Evolutionary conservation across 148 eudicot species (phyloP).

Genomic region (Linanthus parryae): DNA sequence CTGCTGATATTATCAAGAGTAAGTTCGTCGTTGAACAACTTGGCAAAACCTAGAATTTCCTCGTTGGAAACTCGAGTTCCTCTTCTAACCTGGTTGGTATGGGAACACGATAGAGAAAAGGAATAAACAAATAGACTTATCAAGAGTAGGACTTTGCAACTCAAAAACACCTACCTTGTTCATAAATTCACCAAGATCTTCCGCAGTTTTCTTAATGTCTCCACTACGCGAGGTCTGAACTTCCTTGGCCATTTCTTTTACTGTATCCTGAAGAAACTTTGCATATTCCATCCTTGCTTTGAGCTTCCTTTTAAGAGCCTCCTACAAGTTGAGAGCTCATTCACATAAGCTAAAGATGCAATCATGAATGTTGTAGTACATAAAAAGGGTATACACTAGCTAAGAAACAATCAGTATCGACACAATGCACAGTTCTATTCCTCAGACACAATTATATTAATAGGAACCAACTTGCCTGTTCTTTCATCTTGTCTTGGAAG

Average conservation of each 20-base stretch:
- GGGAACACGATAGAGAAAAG: not conserved
- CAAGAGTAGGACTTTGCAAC: not conserved
- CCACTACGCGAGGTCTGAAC: constrained; percentile 78
- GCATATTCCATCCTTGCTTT: constrained; percentile 86
- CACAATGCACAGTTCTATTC: not conserved
- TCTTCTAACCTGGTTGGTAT: constrained; percentile 53
- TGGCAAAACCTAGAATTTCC: constrained; percentile 73
- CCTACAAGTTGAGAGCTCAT: constrained; percentile 32
- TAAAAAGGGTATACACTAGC: too few relatives aligned
- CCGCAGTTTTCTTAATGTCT: constrained; percentile 65
- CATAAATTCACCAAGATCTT: constrained; percentile 84
- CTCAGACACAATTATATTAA: too few relatives aligned
- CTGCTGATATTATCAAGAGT: constrained; percentile 91
- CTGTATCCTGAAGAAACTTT: constrained; percentile 81
- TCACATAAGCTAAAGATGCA: not conserved
- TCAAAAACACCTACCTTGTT: constrained; percentile 33
- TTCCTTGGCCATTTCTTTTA: constrained; percentile 92
- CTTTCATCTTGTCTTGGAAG: constrained; percentile 87
- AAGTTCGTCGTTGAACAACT: constrained; percentile 78
- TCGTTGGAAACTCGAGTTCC: constrained; percentile 78
- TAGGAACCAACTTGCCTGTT: constrained; percentile 58
- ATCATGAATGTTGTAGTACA: too few relatives aligned
- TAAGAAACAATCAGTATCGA: too few relatives aligned
- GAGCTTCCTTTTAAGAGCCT: constrained; percentile 61
- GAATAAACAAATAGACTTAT: not conserved